phyloP scores from a whole-genome alignment of 2,329 filamentous ascomycete species.

The Diaporthe amygdali region DNA sequence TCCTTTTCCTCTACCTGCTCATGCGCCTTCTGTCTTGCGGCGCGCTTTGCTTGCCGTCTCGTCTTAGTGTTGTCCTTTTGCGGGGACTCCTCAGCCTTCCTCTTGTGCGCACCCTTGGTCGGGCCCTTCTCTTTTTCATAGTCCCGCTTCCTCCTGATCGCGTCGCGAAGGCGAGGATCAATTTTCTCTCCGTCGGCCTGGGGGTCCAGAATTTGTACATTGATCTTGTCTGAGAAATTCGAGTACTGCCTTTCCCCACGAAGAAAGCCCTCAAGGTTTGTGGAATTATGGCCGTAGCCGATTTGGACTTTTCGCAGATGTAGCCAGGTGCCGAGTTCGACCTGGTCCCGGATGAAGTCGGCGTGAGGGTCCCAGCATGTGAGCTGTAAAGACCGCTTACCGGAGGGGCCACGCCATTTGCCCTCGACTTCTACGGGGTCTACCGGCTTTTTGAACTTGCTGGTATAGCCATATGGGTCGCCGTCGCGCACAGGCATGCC shows the following conservation, averaged over 20 bases:
- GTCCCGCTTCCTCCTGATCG: slow-evolving; percentile 66
- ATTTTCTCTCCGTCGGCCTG: slow-evolving; percentile 45
- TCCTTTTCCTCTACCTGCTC: slow-evolving; percentile 34
- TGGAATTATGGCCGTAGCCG: slow-evolving; percentile 56
- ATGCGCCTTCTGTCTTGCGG: slow-evolving; percentile 25
- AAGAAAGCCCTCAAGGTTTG: slow-evolving; percentile 74
- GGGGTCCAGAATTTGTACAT: slow-evolving; percentile 57
- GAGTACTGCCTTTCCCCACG: slow-evolving; percentile 61
- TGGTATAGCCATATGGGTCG: slow-evolving; percentile 61
- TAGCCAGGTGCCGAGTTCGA: slow-evolving; percentile 68
- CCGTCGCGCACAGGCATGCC: slow-evolving; percentile 46
- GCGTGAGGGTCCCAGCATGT: slow-evolving; percentile 75
- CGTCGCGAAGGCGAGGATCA: slow-evolving; percentile 57
- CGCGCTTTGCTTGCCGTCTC: slow-evolving; percentile 31
- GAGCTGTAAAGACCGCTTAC: slow-evolving; percentile 73
- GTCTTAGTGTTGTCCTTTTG: slow-evolving; percentile 32
- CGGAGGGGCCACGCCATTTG: slow-evolving; percentile 76
- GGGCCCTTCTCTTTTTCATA: slow-evolving; percentile 61
- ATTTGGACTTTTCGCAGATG: slow-evolving; percentile 75
- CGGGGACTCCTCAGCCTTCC: slow-evolving; percentile 34
- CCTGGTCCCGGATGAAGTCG: slow-evolving; percentile 55
- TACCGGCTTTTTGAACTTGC: slow-evolving; percentile 33
- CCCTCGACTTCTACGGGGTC: slow-evolving; percentile 25
- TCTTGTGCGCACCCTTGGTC: slow-evolving; percentile 45
- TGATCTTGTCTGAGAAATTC: slow-evolving; percentile 49